A percentile compares a stretch with the other conserved stretches of the same genome.
Evolutionary conservation across 441 rosid genomes (phyloP).

Genomic region (Populus tomentosa): DNA sequence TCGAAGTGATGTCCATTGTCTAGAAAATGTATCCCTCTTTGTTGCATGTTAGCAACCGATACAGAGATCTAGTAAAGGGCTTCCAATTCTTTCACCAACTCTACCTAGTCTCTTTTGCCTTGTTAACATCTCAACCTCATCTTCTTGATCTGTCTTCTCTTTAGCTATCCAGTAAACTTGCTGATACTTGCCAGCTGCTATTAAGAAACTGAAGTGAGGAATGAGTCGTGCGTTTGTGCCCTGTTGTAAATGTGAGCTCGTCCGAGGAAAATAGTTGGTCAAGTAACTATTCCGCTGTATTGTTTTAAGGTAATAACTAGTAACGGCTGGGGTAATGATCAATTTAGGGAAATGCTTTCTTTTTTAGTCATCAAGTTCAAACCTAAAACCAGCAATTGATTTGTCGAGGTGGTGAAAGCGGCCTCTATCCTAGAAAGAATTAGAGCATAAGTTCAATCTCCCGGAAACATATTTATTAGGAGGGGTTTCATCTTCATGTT

Average conservation of each 20-base stretch:
- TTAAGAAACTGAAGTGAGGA: too few species aligned
- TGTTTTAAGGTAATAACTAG: too few species aligned
- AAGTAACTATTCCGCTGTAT: too few species aligned
- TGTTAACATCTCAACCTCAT: neutral
- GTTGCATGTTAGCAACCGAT: neutral
- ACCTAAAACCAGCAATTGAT: neutral
- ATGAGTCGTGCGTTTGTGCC: too few species aligned
- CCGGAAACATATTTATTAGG: too few species aligned
- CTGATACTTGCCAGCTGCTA: too few species aligned
- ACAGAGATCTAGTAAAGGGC: neutral
- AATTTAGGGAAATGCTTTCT: too few species aligned
- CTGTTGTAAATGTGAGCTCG: too few species aligned
- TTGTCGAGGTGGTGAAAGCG: neutral
- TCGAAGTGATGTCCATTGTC: conserved; percentile 22
- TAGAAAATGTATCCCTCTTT: neutral
- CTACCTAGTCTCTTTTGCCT: conserved; percentile 5
- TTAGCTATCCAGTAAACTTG: neutral
- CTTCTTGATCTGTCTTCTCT: neutral
- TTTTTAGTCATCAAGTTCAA: neutral
- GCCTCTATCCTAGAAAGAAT: neutral
- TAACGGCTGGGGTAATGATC: too few species aligned
- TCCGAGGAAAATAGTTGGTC: too few species aligned
- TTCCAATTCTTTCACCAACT: neutral
- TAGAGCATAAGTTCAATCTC: too few species aligned
- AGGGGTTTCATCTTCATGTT: too few species aligned